phyloP scores from a whole-genome alignment of 805 yeast species.

The Hanseniaspora nectarophila region DNA sequence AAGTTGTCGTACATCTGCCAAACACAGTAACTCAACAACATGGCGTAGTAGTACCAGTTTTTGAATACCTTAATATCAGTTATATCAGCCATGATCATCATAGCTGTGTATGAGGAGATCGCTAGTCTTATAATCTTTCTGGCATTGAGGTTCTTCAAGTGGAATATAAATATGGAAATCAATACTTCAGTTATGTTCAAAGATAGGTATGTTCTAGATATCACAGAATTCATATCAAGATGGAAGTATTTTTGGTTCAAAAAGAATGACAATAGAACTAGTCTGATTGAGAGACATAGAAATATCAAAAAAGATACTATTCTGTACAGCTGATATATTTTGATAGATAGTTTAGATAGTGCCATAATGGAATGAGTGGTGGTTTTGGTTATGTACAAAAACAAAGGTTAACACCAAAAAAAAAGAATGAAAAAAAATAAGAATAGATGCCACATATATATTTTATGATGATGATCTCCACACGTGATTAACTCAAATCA shows the following conservation, averaged over 20 bases:
- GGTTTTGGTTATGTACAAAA: background rate
- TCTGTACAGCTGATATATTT: slow-evolving; percentile 3
- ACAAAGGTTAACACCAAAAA: too few species aligned
- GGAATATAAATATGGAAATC: background rate
- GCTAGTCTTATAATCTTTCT: background rate
- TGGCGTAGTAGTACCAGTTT: slow-evolving; percentile 12
- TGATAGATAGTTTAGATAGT: slow-evolving; percentile 1
- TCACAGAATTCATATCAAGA: background rate
- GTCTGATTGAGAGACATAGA: slow-evolving; percentile 1
- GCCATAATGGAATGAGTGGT: background rate
- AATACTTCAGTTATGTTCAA: slow-evolving; percentile 1
- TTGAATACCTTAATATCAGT: slow-evolving; percentile 2
- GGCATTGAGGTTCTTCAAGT: background rate
- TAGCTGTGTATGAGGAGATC: background rate
- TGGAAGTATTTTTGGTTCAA: slow-evolving; percentile 11
- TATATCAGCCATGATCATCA: background rate
- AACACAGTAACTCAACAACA: background rate
- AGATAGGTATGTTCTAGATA: background rate
- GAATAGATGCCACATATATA: too few species aligned
- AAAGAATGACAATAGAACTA: background rate
- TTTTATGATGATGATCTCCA: too few species aligned
- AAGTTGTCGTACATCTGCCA: slow-evolving; percentile 15
- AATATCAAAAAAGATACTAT: slow-evolving; percentile 3
- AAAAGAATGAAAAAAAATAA: background rate
- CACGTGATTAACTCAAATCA: background rate